Evolutionary conservation across 2,329 filamentous ascomycete genomes (phyloP).

Genomic region (Cercospora sp.): DNA sequence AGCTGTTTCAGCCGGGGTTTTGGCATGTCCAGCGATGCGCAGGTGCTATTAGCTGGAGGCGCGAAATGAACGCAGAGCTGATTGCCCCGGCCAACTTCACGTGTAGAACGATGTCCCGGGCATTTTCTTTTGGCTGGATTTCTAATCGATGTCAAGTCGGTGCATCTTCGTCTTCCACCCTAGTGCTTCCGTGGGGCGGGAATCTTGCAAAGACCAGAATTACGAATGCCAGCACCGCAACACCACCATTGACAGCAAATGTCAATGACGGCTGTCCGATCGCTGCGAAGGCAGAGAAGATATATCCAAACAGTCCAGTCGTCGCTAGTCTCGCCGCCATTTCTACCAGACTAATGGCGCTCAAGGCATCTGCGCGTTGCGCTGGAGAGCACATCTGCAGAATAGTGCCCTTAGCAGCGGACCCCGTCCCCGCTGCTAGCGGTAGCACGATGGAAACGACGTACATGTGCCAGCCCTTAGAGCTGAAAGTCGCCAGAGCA

Average conservation of each 20-base stretch:
- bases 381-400: constrained; percentile 65
- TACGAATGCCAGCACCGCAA: constrained; percentile 55
- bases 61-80: not conserved
- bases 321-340: constrained; percentile 66
- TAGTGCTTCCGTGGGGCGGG: constrained; percentile 45
- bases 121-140: not conserved
- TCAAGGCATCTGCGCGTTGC: constrained; percentile 65
- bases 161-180: constrained; percentile 23
- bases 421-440: constrained; percentile 67
- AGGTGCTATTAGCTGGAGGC: not conserved
- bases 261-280: constrained; percentile 62
- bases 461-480: constrained; percentile 67
- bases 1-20: not conserved
- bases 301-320: constrained; percentile 63
- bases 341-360: constrained; percentile 68
- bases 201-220: constrained; percentile 50
- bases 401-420: constrained; percentile 71
- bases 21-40: not conserved
- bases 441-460: constrained; percentile 65
- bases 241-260: constrained; percentile 65
- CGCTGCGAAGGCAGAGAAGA: constrained; percentile 64
- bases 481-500: constrained; percentile 62
- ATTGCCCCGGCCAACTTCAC: not conserved
- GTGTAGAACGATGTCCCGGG: not conserved
- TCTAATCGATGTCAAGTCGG: not conserved